Evolutionary conservation across 2,329 filamentous ascomycete species (phyloP).

Genomic region (Xylaria multiplex): DNA sequence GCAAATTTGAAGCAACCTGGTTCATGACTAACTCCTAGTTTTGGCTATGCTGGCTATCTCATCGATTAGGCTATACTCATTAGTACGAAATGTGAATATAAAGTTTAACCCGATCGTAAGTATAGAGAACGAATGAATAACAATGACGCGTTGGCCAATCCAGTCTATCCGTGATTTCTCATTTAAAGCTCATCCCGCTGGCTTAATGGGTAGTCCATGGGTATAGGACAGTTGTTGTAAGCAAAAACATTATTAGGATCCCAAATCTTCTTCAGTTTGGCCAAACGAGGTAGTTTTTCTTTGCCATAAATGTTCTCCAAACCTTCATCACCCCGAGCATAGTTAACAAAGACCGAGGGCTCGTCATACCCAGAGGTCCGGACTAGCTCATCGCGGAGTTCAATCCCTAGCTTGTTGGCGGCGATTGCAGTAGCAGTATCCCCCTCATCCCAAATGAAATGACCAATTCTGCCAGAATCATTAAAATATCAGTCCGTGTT

Average conservation of each 20-base stretch:
- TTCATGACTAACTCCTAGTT: too few relatives aligned
- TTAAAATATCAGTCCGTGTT: neutral
- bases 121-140: too few relatives aligned
- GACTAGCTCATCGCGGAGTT: constrained; percentile 19
- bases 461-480: neutral
- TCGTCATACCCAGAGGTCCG: constrained; percentile 12
- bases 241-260: constrained; percentile 33
- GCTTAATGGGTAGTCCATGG: neutral
- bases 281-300: constrained; percentile 26
- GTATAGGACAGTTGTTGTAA: constrained; percentile 6
- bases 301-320: constrained; percentile 18
- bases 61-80: too few relatives aligned
- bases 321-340: constrained; percentile 21
- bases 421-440: constrained; percentile 15
- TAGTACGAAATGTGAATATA: too few relatives aligned
- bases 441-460: constrained; percentile 5
- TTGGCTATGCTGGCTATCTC: too few relatives aligned
- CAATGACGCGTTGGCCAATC: neutral
- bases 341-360: constrained; percentile 11
- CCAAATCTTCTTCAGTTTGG: constrained; percentile 34
- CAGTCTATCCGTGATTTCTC: neutral
- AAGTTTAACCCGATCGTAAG: too few relatives aligned
- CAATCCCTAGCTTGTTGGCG: constrained; percentile 20
- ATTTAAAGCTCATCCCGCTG: neutral
- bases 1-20: too few relatives aligned